Base-by-base conservation (phyloP, 2,329 filamentous ascomycete genomes). In the Colletotrichum limetticola region DNA sequence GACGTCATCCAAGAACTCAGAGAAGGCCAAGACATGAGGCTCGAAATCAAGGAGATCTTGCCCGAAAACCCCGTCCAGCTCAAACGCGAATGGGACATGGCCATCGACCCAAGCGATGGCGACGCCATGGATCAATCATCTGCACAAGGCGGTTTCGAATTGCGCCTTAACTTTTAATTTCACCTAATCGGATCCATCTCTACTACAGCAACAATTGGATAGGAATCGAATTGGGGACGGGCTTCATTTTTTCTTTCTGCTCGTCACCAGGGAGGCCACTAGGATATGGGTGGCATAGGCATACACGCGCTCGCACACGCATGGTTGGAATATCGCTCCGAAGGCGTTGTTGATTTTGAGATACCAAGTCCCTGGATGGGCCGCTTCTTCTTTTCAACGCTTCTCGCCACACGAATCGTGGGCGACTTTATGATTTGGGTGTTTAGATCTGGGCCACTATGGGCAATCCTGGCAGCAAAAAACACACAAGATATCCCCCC, bases 21-120 rank as follows among this genome's bases (percentile, higher is more conserved):
- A 1, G 97, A 99, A 83, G 95, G 95, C 37, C 95, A 98, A 82
- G 96, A 98, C 79, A 97, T 98, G 93, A 90, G 92, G 71, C 88
- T 94, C 70, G 92, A 97, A 76, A 86, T 94, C 55, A 80, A 81
- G 22, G 86, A 89, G 76, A 78, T 85, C n/a, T 77, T 81, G 35
- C 75, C 77, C 53, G 76, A 77, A 8, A 71, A 81, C 11, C 19
- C 67, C 9, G 77, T 80, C 5, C 83, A 85, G 35, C 77, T 85
- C 52, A 91, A 91, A 78, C 82, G 85, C 46, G 90, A 91, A 76
- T 91, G 89, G 89, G 89, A 91, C 67, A 91, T 91, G 89, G 84
- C 86, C 2, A 79, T 91, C 32, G 90, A 91, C 69, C 82, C 80
- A 16, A 78, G 79, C n/a, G 85, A 86, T 49, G 76, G 78, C 57